These are phyloP conservation scores for Aspergillus puulaauensis DNA, from an alignment of 2,329 filamentous ascomycete genomes.

Conservation along the genomic window DNA sequence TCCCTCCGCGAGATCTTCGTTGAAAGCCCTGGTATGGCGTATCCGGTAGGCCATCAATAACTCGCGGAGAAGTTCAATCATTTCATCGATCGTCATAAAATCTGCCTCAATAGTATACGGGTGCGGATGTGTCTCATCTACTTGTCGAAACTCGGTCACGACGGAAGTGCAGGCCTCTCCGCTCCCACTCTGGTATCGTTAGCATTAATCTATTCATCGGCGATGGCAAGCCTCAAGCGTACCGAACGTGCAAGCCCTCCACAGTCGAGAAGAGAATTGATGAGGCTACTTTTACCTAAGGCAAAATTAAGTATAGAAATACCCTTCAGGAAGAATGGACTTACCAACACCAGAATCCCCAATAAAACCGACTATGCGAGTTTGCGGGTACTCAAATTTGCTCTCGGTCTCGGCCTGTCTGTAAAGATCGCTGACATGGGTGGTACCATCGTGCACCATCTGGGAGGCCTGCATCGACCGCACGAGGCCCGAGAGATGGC, in stretches of 20 bases:
- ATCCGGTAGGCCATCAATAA: background rate
- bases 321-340: background rate
- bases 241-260: constrained; percentile 10
- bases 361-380: constrained; percentile 6
- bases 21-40: background rate
- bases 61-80: constrained; percentile 8
- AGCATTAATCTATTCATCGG: background rate
- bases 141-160: constrained; percentile 12
- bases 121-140: constrained; percentile 1
- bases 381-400: constrained; percentile 5
- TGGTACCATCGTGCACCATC: background rate
- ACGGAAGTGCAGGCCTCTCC: constrained; percentile 12
- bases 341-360: constrained; percentile 7
- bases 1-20: background rate
- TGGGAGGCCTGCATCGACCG: background rate
- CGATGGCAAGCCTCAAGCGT: background rate
- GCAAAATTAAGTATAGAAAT: background rate
- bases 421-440: background rate
- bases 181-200: constrained; percentile 5
- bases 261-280: constrained; percentile 11
- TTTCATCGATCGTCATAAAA: constrained; percentile 8
- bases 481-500: background rate
- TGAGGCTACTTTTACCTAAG: constrained; percentile 5
- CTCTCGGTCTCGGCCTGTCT: background rate
- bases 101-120: constrained; percentile 11